Evolutionary conservation across 768 basidiomycete genomes (phyloP), one percentile per base, ranked within the genome.

Genomic region (Leucosporidium creatinivorum): DNA sequence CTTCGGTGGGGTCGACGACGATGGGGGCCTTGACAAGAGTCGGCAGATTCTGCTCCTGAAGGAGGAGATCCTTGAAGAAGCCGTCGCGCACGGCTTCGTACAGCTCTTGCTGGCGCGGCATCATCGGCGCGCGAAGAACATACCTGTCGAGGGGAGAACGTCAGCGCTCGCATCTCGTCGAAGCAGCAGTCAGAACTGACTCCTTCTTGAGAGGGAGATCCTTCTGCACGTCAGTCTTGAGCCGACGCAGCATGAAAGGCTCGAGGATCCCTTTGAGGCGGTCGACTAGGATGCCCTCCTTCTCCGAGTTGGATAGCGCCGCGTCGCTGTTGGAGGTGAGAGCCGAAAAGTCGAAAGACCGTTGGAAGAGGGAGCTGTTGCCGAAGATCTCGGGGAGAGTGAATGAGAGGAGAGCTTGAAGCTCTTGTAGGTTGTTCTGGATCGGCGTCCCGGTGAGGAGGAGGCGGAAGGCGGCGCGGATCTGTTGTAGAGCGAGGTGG

Each of bases 391-490:
- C 88, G 0, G 96, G 96, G 9, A 98, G 83, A 67, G 98, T 89
- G 74, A 97, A 99, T 76, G 96, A 96, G 36, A 99, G 85, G n/a
- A 98, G 80, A 3, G 91, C 87, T 93, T 93, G 98, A 4, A 99
- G 81, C 76, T 99, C 96, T 4, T 87, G 83, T 3, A 99, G 83
- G 75, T 97, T 98, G 79, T 99, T 98, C 91, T 97, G 93, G 55
- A 97, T 79, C 1, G 93, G 94, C 17, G 93, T 98, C 26, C 94
- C 94, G 0, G 93, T 98, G 69, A 99, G 79, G 66, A 99, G 88
- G 85, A 97, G 88, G 58, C 96, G 81, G 49, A 91, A 90, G 0
- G 88, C 91, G 62, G 86, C 86, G 1, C 81, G 80, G 76, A 92
- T 92, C 74, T 85, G 85, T 80, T 93, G 93, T 72, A 99, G 88